Base-by-base conservation (phyloP, 306 rosid species). In the Medicago lupulina region DNA sequence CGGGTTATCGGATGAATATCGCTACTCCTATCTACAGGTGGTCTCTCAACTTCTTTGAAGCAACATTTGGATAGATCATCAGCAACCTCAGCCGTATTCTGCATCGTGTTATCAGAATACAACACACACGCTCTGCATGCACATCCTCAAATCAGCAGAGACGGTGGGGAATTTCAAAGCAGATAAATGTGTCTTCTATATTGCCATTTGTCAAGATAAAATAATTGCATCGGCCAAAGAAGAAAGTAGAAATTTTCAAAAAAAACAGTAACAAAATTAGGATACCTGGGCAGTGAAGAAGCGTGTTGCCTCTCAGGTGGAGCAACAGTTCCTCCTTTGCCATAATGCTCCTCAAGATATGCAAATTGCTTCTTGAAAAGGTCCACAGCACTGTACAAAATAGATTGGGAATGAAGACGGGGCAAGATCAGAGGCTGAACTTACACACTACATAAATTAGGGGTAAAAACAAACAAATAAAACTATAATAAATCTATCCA, bases 321-420 rank as follows among this genome's bases (percentile, higher is more conserved):
- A 72, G 86, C 74, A 69, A 85, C 98, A 38, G 86, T 80, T 74
- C 90, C 86, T 18, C 97, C 97, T 82, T 92, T 95, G 53, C 96
- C 97, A 9, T 92, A 90, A 83, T 92, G 96, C 84, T 92, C 98
- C 86, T 95, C 98, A 8, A 95, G 98, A 85, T 63, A 95, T 68
- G 98, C 96, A 86, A 95, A 95, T 84, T 95, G 98, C 89, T 95
- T 95, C 83, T 95, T 95, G 83, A 92, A 95, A 85, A 87, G 98
- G 74, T 95, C 98, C 80, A 95, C 99, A 50, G 96, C 99, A 89
- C 99, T 96, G 83, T 40, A 50, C 70, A 71, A 80, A 76, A 66
- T 40, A 51, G 55, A 50, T 65, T 11, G n/a, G 51, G 57, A 59
- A 9, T 40, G 34, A 44, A 14, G 8, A 15, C 1, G 23, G 53